Base-by-base conservation (phyloP, 257 asterid genomes). In the Nicotiana tomentosiformis region DNA sequence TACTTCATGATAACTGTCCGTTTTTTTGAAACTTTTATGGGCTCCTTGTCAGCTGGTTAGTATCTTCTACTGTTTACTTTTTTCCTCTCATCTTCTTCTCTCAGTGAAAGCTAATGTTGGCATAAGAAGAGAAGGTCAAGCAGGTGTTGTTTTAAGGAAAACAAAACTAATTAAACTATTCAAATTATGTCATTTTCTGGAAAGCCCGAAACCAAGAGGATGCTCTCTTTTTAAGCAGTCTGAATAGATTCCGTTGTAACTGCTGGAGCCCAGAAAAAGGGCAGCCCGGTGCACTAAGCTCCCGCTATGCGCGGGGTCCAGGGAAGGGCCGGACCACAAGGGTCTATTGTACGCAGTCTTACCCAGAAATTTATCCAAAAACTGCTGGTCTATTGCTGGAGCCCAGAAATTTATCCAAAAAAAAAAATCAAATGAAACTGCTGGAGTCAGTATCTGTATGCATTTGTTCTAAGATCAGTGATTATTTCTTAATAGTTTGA, bases 31-130 rank as follows among this genome's bases (percentile, higher is more conserved):
- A 94, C 98, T 46, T 96, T 96, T 86, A 91, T 93, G 83, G 99
- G 99, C 81, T 96, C 99, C 66, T 39, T 96, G 91, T 94, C 98
- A 84, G 91, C 99, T 90, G 99, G 99, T 96, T 87, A 80, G 86
- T 90, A 72, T 76, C 53, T 53, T 76, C 64, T 32, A 51, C 64
- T 6, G 20, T 49, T 20, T 46, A 72, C 37, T 46, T 12, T 46
- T n/a, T 46, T 72, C 23, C 14, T 14, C 56, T 72, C 39, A 72
- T 72, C 61, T 46, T 70, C 66, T 66, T 81, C 12, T 5, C 66
- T 64, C 29, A 15, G 60, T 64, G 76, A 20, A 46, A 39, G 29
- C 77, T 49, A n/a, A 17, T 57, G 39, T 65, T 64, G 66, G 58
- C 23, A 64, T 69, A 65, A 43, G 83, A 80, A 64, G 74, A 46